Base-by-base conservation (phyloP, 1,284 basidiomycete genomes). In the Ustilago esculenta region DNA sequence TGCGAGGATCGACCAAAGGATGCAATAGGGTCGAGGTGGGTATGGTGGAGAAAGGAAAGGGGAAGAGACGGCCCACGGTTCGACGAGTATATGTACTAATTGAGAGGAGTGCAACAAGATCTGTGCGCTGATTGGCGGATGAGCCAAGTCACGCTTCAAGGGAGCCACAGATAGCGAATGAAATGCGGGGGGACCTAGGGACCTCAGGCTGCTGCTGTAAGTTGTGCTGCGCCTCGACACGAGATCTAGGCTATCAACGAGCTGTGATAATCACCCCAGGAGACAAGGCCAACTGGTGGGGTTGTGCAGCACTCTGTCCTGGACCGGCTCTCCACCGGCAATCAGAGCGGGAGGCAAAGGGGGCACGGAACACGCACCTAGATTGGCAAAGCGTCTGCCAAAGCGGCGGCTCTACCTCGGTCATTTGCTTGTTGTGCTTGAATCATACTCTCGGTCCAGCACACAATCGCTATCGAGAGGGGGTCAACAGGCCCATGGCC, bases 111-210 rank as follows among this genome's bases (percentile, higher is more conserved):
- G 27, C n/a, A n/a, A n/a, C n/a, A n/a, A n/a, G 27, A 29, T 29
- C 27, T 29, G 33, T 2, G 15, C 7, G 44, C 37, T 24, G 35
- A 45, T 54, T 33, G 34, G 42, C 12, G 34, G 37, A 8, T 7
- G 17, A n/a, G 20, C 39, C 53, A 32, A 56, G 45, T 56, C 40
- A 44, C 45, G 40, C 34, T 48, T n/a, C 17, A 17, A 25, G 35
- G 17, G 27, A n/a, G 7, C 12, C 17, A 30, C 20, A 30, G 37
- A 39, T 18, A 37, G 25, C 33, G 46, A 48, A 43, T 34, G 39
- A 42, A 52, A 46, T 39, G 51, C 51, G 42, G 35, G 42, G 42
- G n/a, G n/a, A n/a, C n/a, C n/a, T n/a, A n/a, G n/a, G n/a, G n/a
- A n/a, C n/a, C n/a, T n/a, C n/a, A n/a, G n/a, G n/a, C n/a, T n/a